These are phyloP conservation scores for Dacryopinax spathularia DNA, from an alignment of 768 basidiomycete species.

Conservation along the genomic window DNA sequence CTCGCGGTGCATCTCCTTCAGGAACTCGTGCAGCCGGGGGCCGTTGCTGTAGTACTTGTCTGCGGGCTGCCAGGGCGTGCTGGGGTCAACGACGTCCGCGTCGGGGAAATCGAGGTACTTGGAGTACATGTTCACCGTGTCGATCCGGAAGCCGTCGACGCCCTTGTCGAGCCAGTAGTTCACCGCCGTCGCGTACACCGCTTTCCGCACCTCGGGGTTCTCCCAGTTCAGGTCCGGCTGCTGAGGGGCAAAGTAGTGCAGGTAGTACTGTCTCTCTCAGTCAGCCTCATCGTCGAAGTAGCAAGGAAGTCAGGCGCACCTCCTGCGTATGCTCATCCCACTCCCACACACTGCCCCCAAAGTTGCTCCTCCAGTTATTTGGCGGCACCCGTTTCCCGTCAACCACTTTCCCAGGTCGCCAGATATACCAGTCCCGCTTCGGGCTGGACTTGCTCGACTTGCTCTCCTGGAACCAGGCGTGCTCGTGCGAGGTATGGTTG, in stretches of 20 bases:
- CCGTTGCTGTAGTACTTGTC: conserved; percentile 46
- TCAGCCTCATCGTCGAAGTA: not conserved
- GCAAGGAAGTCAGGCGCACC: not conserved
- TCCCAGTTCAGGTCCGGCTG: conserved; percentile 75
- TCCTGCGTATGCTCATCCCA: conserved; percentile 50
- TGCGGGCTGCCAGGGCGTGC: conserved; percentile 40
- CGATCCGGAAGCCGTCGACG: conserved; percentile 64
- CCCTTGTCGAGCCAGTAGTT: conserved; percentile 58
- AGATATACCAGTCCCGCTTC: conserved; percentile 65
- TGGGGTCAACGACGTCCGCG: conserved; percentile 41
- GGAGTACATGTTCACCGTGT: conserved; percentile 54
- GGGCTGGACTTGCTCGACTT: conserved; percentile 36
- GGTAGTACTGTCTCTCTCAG: conserved; percentile 41
- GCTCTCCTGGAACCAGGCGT: conserved; percentile 56
- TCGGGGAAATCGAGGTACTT: conserved; percentile 52
- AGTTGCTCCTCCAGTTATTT: conserved; percentile 61
- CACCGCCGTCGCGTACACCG: conserved; percentile 47
- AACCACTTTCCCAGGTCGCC: conserved; percentile 46
- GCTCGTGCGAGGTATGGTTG: conserved; percentile 45
- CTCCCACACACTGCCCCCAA: conserved; percentile 54
- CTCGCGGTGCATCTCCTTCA: conserved; percentile 49
- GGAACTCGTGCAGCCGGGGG: conserved; percentile 49
- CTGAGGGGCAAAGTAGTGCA: conserved; percentile 50
- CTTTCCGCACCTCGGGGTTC: conserved; percentile 40
- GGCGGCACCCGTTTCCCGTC: conserved; percentile 45